Percentiles rank a stretch among this genome's conserved stretches.
phyloP scores from a whole-genome alignment of 306 rosid species.

The Inga oerstediana region DNA sequence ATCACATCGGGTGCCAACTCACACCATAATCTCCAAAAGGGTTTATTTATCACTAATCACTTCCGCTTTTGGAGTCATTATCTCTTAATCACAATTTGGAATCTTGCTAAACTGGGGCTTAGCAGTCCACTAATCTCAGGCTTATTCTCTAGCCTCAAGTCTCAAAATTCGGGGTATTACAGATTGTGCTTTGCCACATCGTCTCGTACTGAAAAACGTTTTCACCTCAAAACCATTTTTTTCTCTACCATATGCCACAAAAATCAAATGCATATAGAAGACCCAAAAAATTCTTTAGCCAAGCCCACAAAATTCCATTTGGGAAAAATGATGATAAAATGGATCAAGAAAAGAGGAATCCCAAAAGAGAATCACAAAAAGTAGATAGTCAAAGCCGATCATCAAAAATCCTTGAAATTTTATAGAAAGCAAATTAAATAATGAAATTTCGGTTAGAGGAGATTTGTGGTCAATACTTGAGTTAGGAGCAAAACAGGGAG shows the following conservation, averaged over 20 bases:
- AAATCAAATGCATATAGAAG: neutral
- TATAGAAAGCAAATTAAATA: neutral
- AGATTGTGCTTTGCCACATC: neutral
- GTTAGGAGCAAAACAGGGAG: neutral
- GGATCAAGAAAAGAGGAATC: conserved; percentile 1
- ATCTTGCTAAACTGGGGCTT: no score
- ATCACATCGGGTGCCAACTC: no score
- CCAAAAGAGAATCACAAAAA: neutral
- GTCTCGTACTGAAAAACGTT: neutral
- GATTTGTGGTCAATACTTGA: neutral
- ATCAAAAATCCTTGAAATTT: neutral
- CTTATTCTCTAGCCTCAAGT: no score
- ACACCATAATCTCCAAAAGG: no score
- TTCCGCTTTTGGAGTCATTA: no score
- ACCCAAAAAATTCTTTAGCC: neutral
- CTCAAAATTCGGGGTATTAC: no score
- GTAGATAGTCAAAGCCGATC: neutral
- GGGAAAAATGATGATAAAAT: neutral
- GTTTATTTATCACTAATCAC: no score
- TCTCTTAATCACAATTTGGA: no score
- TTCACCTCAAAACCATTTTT: neutral
- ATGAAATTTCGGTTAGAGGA: neutral
- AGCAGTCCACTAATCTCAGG: no score
- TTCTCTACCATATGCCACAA: neutral
- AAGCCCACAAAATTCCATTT: neutral